Conservation (phyloP, 768 basidiomycete genomes). For the Tricholoma sp. region DNA sequence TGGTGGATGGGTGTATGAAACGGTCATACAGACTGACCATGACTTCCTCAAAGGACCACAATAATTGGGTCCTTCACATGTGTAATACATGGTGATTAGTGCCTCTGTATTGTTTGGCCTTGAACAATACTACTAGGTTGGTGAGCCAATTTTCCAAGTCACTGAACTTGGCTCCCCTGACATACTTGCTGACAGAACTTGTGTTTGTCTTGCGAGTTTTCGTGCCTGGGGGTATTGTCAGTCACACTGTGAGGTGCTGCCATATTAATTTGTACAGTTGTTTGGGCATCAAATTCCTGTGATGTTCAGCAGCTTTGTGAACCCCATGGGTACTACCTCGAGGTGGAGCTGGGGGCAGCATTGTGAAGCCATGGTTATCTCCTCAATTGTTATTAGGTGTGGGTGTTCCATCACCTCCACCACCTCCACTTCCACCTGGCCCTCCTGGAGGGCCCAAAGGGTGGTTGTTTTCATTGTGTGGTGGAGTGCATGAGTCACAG, state of each 20-base stretch:
- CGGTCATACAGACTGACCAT: background rate
- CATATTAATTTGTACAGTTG: too few species aligned
- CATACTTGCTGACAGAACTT: background rate
- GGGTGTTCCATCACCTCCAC: too few species aligned
- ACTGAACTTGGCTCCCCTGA: background rate
- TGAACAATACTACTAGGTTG: background rate
- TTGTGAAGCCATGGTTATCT: background rate
- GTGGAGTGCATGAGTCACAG: too few species aligned
- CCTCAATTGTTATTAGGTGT: too few species aligned
- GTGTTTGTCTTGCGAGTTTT: background rate
- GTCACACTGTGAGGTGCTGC: too few species aligned
- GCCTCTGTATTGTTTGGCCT: background rate
- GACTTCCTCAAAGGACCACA: background rate
- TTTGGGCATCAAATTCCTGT: background rate
- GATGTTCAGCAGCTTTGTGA: background rate
- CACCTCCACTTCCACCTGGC: too few species aligned
- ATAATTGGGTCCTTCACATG: background rate
- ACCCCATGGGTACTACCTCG: background rate
- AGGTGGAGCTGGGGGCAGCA: background rate
- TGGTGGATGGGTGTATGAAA: background rate
- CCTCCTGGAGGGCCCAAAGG: too few species aligned
- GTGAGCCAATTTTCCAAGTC: background rate
- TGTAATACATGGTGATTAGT: background rate
- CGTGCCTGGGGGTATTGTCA: background rate
- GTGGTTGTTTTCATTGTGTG: too few species aligned